Evolutionary conservation across 768 basidiomycete genomes (phyloP).

Genomic region (Hortiboletus campestris): DNA sequence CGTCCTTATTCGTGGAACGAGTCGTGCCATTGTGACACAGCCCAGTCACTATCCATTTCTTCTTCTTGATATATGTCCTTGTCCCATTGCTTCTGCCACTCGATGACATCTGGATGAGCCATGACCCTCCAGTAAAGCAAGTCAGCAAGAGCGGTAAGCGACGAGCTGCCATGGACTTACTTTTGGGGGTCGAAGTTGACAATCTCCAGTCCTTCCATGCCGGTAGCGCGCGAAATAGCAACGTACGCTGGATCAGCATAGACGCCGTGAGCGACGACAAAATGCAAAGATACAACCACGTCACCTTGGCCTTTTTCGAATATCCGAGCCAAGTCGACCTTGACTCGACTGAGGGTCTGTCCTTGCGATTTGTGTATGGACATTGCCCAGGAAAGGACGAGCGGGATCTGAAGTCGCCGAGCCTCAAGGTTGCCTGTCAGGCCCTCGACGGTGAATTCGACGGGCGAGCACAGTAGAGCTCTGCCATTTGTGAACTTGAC

Average conservation of each 20-base stretch:
- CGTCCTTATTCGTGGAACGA: conserved; percentile 21
- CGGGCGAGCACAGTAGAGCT: conserved; percentile 31
- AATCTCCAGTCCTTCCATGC: conserved; percentile 41
- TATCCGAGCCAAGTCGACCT: conserved; percentile 85
- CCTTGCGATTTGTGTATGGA: conserved; percentile 98
- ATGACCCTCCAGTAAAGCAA: conserved; percentile 26
- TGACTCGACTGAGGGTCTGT: conserved; percentile 91
- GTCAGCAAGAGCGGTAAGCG: neutral
- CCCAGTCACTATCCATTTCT: conserved; percentile 35
- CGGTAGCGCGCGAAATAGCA: conserved; percentile 40
- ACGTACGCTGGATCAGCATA: conserved; percentile 30
- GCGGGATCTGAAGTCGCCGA: conserved; percentile 56
- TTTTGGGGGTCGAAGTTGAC: conserved; percentile 35
- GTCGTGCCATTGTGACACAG: conserved; percentile 31
- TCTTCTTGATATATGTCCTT: conserved; percentile 27
- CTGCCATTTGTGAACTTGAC: conserved; percentile 35
- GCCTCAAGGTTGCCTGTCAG: conserved; percentile 35
- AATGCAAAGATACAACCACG: neutral
- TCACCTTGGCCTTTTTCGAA: conserved; percentile 79
- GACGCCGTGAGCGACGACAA: neutral
- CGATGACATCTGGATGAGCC: conserved; percentile 35
- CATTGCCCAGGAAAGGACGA: conserved; percentile 96
- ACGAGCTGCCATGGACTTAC: conserved; percentile 14
- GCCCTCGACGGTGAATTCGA: conserved; percentile 35
- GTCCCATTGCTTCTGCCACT: conserved; percentile 32